These are phyloP conservation scores for Floccularia luteovirens DNA, from an alignment of 768 basidiomycete species.

Conservation along the genomic window DNA sequence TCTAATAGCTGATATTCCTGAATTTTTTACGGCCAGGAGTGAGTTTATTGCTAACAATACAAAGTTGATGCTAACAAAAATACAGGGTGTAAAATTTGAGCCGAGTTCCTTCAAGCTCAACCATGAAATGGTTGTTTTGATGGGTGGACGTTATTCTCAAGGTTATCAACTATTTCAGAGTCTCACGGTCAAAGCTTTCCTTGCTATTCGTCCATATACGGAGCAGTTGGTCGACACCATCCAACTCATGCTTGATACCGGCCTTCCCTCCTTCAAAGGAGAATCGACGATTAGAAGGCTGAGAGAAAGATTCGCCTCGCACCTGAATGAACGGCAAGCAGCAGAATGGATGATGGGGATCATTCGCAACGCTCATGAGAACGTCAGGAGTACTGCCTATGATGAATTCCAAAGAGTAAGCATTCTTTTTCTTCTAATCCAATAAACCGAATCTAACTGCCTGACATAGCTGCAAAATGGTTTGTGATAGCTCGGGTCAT, in stretches of 20 bases:
- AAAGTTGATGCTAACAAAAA: not conserved
- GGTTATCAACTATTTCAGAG: constrained; percentile 94
- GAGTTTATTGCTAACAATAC: constrained; percentile 10
- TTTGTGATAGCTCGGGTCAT: constrained; percentile 12
- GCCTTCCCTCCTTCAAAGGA: constrained; percentile 94
- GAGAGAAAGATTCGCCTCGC: constrained; percentile 78
- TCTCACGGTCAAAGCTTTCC: constrained; percentile 92
- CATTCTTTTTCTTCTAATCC: constrained; percentile 2
- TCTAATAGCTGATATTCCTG: constrained; percentile 18
- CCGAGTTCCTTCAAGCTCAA: constrained; percentile 97
- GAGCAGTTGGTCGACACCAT: constrained; percentile 86
- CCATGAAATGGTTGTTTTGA: constrained; percentile 96
- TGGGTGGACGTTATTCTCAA: constrained; percentile 93
- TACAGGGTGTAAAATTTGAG: constrained; percentile 95
- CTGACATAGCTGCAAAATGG: constrained; percentile 30
- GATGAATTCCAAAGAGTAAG: constrained; percentile 92
- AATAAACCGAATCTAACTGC: too few species aligned
- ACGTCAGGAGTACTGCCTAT: constrained; percentile 87
- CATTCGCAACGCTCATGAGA: constrained; percentile 91
- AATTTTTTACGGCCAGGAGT: constrained; percentile 62
- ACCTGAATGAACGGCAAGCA: constrained; percentile 81
- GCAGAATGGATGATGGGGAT: constrained; percentile 90
- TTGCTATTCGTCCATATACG: constrained; percentile 91
- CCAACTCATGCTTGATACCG: constrained; percentile 91
- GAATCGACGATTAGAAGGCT: constrained; percentile 86